phyloP scores from a whole-genome alignment of 192 early-diverging fungal genomes.

The Coemansia sp. region DNA sequence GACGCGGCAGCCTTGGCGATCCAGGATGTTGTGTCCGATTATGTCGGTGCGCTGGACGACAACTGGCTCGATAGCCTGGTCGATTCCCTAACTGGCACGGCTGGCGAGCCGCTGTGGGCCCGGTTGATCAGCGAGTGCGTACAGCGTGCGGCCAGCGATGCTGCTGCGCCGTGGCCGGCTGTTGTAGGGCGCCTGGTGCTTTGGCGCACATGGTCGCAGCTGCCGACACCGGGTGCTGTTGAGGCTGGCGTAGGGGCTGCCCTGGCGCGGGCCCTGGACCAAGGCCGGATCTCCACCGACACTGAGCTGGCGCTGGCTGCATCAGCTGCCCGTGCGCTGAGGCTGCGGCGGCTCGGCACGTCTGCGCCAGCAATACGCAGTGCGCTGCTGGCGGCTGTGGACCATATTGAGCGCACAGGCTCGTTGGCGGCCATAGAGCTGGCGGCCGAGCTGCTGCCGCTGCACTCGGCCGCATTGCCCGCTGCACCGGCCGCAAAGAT shows the following conservation, averaged over 20 bases:
- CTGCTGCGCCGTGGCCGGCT: slow-evolving; percentile 16
- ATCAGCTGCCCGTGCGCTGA: slow-evolving; percentile 10
- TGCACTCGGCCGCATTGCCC: slow-evolving; percentile 7
- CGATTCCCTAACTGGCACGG: no score
- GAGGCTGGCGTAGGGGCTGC: slow-evolving; percentile 17
- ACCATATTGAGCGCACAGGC: neutral
- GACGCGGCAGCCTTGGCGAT: slow-evolving; percentile 9
- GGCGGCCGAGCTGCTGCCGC: slow-evolving; percentile 30
- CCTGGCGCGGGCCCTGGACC: slow-evolving; percentile 13
- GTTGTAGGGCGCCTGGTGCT: slow-evolving; percentile 19
- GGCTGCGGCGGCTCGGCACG: slow-evolving; percentile 15
- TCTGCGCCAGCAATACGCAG: slow-evolving; percentile 30
- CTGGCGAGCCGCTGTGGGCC: no score
- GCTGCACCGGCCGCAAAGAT: slow-evolving; percentile 14
- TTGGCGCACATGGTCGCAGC: slow-evolving; percentile 34
- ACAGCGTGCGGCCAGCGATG: neutral
- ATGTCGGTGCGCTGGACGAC: no score
- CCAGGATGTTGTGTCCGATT: slow-evolving; percentile 19
- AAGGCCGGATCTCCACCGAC: neutral
- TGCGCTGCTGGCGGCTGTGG: slow-evolving; percentile 15
- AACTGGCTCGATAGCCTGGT: slow-evolving; percentile 20
- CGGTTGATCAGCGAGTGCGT: no score
- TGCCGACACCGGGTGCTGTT: slow-evolving; percentile 5
- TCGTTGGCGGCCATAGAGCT: slow-evolving; percentile 26
- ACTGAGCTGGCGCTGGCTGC: neutral